A percentile compares a stretch with the other conserved stretches of the same genome.
These are phyloP conservation scores for Microthyrium microscopicum DNA, from an alignment of 2,329 filamentous ascomycete species.

Conservation along the genomic window DNA sequence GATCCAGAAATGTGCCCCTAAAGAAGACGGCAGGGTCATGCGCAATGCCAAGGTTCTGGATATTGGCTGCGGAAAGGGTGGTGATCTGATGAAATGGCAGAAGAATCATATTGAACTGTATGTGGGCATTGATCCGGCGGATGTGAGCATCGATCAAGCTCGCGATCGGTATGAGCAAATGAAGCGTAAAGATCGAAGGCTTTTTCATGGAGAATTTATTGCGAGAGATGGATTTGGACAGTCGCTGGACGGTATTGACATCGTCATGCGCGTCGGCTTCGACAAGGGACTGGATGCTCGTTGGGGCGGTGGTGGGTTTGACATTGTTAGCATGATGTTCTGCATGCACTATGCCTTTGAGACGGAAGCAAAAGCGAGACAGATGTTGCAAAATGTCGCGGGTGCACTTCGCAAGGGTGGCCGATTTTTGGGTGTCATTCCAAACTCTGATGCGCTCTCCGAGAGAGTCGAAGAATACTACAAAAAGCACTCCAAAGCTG, in stretches of 20 bases:
- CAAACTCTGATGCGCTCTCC: conserved; percentile 86
- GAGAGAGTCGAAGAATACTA: conserved; percentile 65
- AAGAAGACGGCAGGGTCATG: too few species aligned
- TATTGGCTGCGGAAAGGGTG: conserved; percentile 92
- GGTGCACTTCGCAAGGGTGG: conserved; percentile 85
- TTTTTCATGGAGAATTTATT: conserved; percentile 77
- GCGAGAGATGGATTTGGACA: conserved; percentile 88
- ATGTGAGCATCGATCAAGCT: conserved; percentile 82
- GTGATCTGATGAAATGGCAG: conserved; percentile 91
- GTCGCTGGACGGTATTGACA: conserved; percentile 61
- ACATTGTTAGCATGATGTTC: conserved; percentile 98
- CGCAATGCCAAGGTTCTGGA: conserved; percentile 47
- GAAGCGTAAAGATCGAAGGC: conserved; percentile 34
- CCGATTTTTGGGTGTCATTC: conserved; percentile 84
- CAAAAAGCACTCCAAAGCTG: conserved; percentile 30
- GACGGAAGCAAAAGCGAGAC: conserved; percentile 71
- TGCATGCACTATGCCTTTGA: conserved; percentile 99
- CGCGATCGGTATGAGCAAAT: conserved; percentile 67
- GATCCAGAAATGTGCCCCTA: conserved; percentile 77
- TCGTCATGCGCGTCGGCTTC: conserved; percentile 77
- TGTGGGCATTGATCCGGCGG: conserved; percentile 83
- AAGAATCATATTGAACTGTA: conserved; percentile 81
- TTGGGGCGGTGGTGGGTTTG: conserved; percentile 62
- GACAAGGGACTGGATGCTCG: conserved; percentile 54
- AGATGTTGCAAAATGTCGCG: conserved; percentile 86